Evolutionary conservation across 2,329 filamentous ascomycete genomes (phyloP).

Genomic region (Fusarium sp.): DNA sequence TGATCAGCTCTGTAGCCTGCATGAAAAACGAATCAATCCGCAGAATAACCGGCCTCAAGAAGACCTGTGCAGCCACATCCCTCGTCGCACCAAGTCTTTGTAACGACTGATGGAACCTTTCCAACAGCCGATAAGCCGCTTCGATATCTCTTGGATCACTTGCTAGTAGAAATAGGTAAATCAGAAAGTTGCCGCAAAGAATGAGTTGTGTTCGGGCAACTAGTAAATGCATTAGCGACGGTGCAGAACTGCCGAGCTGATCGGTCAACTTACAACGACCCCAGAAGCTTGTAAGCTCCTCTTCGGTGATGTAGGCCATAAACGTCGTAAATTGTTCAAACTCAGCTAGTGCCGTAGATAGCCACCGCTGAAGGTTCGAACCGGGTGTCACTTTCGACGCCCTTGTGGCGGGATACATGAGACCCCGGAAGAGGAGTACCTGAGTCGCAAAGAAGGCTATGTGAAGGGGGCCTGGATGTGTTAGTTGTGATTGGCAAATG

Average conservation of each 20-base stretch:
- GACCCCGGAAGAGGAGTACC: constrained; percentile 59
- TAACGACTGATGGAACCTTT: constrained; percentile 56
- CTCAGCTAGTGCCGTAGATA: constrained; percentile 53
- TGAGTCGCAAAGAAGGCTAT: constrained; percentile 60
- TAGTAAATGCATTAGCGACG: constrained; percentile 20
- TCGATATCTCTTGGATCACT: constrained; percentile 54
- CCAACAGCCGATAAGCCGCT: constrained; percentile 55
- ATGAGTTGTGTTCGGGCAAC: constrained; percentile 62
- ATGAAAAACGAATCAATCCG: constrained; percentile 59
- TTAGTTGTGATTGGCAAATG: constrained; percentile 8
- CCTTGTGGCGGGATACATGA: constrained; percentile 63
- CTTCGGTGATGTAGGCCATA: constrained; percentile 54
- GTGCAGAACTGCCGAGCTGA: neutral
- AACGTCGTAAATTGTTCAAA: constrained; percentile 58
- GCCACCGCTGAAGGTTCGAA: constrained; percentile 56
- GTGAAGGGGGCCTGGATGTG: constrained; percentile 55
- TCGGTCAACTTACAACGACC: constrained; percentile 57
- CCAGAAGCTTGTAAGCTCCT: constrained; percentile 61
- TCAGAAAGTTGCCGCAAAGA: constrained; percentile 63
- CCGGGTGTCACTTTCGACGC: constrained; percentile 55
- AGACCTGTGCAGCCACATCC: constrained; percentile 51
- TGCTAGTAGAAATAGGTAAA: constrained; percentile 63
- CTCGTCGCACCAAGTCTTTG: constrained; percentile 53
- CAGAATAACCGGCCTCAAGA: constrained; percentile 56
- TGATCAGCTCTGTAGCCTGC: constrained; percentile 52